Evolutionary conservation across 495 filamentous ascomycete species (phyloP).

Genomic region (Trichoderma asperelloides): DNA sequence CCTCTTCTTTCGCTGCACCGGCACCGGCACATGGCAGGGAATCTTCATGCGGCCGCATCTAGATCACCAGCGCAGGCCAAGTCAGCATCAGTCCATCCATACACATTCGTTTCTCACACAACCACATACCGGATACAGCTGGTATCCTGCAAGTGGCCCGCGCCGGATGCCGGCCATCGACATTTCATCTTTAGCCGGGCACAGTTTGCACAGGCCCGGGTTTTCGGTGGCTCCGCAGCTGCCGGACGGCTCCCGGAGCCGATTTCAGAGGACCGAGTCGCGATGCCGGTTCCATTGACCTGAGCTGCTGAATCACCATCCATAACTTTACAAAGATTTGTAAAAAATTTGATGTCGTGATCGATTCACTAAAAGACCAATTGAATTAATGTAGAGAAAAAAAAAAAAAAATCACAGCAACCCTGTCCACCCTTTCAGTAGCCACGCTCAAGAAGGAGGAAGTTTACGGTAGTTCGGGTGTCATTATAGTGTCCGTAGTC

Average conservation of each 20-base stretch:
- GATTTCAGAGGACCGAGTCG: neutral
- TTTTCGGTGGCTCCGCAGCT: neutral
- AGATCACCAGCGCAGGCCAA: neutral
- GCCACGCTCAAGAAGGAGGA: neutral
- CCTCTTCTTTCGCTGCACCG: constrained; percentile 2
- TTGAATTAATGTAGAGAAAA: neutral
- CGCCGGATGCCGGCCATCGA: neutral
- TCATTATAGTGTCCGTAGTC: neutral
- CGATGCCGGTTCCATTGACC: neutral
- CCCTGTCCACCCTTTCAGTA: neutral
- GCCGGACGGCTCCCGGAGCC: neutral
- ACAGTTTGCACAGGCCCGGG: constrained; percentile 2
- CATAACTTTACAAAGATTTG: neutral
- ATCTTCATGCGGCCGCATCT: constrained; percentile 8
- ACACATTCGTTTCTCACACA: neutral
- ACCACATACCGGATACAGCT: constrained; percentile 11
- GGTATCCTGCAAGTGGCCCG: neutral
- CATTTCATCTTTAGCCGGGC: constrained; percentile 11
- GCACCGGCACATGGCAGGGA: constrained; percentile 6
- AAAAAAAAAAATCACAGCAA: neutral
- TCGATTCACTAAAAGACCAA: too few relatives aligned
- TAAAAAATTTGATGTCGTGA: neutral
- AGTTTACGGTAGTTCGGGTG: neutral
- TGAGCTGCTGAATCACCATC: neutral
- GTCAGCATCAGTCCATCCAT: neutral